A percentile compares a stretch with the other conserved stretches of the same genome.
phyloP scores from a whole-genome alignment of 352 stramenopile species.

The Phytopythium chamaehyphon region DNA sequence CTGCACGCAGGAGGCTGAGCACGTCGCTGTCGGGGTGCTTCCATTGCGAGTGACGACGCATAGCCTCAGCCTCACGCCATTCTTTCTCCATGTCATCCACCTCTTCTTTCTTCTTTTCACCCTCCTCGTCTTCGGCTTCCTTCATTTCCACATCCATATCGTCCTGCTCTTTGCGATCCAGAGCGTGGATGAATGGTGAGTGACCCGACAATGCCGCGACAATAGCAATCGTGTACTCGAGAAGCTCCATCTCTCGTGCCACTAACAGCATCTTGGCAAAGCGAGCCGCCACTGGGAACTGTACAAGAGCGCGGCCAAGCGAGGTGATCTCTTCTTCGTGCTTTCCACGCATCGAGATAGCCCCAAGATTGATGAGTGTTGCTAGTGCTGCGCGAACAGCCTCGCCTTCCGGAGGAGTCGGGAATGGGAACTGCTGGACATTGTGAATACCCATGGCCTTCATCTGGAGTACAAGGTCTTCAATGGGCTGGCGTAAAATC shows the following conservation, averaged over 20 bases:
- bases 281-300: constrained; percentile 82
- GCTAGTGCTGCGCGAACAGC: constrained; percentile 85
- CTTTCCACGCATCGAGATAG: constrained; percentile 36
- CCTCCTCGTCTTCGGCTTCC: constrained; percentile 13
- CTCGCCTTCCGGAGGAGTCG: constrained; percentile 87
- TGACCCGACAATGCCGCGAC: constrained; percentile 73
- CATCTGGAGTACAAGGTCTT: constrained; percentile 97
- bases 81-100: constrained; percentile 74
- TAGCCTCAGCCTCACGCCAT: constrained; percentile 64
- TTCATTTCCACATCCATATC: constrained; percentile 25
- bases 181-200: constrained; percentile 61
- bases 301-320: constrained; percentile 74
- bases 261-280: constrained; percentile 91
- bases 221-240: constrained; percentile 83
- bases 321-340: constrained; percentile 71
- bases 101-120: constrained; percentile 24
- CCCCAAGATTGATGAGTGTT: constrained; percentile 80
- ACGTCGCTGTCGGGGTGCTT: constrained; percentile 80
- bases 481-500: constrained; percentile 88
- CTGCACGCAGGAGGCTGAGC: constrained; percentile 68
- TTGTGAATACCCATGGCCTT: constrained; percentile 97
- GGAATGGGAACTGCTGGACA: constrained; percentile 95
- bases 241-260: constrained; percentile 55
- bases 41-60: constrained; percentile 74
- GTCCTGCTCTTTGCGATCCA: constrained; percentile 52